Evolutionary conservation across 139 green algal species (phyloP), one percentile per base, ranked within the genome.

Genomic region (Chlamydomonas sp.): DNA sequence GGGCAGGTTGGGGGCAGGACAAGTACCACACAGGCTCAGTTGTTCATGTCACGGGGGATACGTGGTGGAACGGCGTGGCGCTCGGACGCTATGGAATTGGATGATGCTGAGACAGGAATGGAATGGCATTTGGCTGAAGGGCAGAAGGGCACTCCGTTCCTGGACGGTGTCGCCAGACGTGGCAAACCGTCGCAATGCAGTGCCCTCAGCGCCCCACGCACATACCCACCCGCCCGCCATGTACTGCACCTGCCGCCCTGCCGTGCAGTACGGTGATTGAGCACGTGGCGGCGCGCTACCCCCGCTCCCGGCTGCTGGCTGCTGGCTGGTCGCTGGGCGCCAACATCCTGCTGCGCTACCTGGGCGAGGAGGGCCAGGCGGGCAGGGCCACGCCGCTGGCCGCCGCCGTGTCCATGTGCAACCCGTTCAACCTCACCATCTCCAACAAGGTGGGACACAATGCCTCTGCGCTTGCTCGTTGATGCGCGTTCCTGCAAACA

Each of bases 251-350:
- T 4, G 58, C 20, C 9, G 31, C 4, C 4, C 73, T 4, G 2
- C 73, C 6, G 1, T 3, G 6, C 84, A 90, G 83, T 7, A 74
- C 61, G 31, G 92, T 94, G 2, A 72, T 93, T 4, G 64, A 81
- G 15, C 88, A 93, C 67, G 88, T 93, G 10, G 63, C 63, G 1
- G 49, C 60, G 63, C 71, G 73, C 67, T 96, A 93, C 88, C 95
- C 94, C 0, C 7, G 79, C 17, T 91, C 90, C 58, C 85, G 89
- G 17, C 90, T 88, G 73, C 79, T 88, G 61, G 97, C 96, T 9
- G 95, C 93, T 4, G 97, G 97, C 2, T 99, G 97, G 96, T 98
- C 94, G 6, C 93, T 99, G 79, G 97, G 97, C 0, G 97, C 95
- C 75, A 99, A 99, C 93, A 99, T 99, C 83, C 83, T 99, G 81